These are phyloP conservation scores for Zymoseptoria tritici DNA, from an alignment of 2,329 filamentous ascomycete species.

Conservation along the genomic window DNA sequence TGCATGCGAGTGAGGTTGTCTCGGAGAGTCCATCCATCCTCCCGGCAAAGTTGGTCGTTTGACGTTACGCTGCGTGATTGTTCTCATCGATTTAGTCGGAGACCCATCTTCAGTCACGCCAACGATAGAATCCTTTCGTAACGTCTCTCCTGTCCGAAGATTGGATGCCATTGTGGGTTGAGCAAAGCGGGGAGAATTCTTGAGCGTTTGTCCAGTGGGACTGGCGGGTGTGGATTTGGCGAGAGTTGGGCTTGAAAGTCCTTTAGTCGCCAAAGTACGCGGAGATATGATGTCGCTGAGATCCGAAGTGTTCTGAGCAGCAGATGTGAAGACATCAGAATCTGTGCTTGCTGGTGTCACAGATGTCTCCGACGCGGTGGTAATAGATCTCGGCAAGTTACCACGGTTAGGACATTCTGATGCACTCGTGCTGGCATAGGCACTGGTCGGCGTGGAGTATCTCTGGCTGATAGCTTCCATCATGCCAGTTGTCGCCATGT, in stretches of 20 bases:
- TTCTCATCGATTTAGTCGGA: constrained; percentile 15
- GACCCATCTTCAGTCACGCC: constrained; percentile 5
- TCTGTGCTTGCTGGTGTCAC: background rate
- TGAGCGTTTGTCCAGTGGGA: background rate
- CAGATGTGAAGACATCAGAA: background rate
- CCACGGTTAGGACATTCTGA: background rate
- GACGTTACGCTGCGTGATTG: constrained; percentile 16
- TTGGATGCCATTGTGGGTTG: constrained; percentile 25
- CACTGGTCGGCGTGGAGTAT: background rate
- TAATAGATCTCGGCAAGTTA: background rate
- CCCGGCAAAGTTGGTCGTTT: constrained; percentile 23
- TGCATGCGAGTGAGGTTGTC: background rate
- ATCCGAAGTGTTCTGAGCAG: background rate
- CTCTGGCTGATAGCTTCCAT: background rate
- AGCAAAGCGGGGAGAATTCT: constrained; percentile 21
- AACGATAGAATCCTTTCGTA: constrained; percentile 16
- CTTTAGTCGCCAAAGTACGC: background rate
- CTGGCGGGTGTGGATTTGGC: background rate
- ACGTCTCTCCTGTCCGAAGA: constrained; percentile 18
- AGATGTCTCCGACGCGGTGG: background rate
- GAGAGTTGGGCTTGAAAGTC: background rate
- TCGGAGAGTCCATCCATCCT: constrained; percentile 16
- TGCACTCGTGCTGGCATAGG: background rate
- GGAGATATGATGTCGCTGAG: background rate
- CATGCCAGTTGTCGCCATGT: constrained; percentile 4